A percentile compares a stretch with the other conserved stretches of the same genome.
Evolutionary conservation across 805 yeast genomes (phyloP).

Genomic region (Candida mattraensis): DNA sequence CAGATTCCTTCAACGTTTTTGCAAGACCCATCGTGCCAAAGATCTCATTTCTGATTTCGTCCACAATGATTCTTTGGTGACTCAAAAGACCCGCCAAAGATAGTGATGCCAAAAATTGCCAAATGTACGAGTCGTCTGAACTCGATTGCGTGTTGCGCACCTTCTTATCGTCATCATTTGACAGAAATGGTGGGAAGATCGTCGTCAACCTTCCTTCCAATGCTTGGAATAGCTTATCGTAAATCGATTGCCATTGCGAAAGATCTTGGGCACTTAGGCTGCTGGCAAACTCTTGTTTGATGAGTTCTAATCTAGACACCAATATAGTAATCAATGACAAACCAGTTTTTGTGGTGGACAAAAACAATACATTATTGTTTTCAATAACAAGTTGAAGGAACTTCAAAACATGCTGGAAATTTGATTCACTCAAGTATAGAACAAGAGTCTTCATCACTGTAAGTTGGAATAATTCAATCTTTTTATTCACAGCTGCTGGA

Average conservation of each 20-base stretch:
- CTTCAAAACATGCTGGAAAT: constrained; percentile 75
- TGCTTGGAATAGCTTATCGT: constrained; percentile 76
- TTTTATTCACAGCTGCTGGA: constrained; percentile 54
- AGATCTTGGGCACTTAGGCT: constrained; percentile 53
- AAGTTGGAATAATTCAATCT: constrained; percentile 75
- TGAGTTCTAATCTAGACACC: constrained; percentile 87
- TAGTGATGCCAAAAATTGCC: constrained; percentile 96
- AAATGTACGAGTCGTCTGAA: constrained; percentile 80
- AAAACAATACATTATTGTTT: constrained; percentile 68
- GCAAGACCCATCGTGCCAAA: constrained; percentile 85
- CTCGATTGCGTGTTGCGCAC: constrained; percentile 36
- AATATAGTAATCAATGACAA: constrained; percentile 85
- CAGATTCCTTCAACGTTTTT: constrained; percentile 40
- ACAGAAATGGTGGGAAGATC: constrained; percentile 73
- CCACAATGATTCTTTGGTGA: constrained; percentile 92
- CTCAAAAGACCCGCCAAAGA: constrained; percentile 87
- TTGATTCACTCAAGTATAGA: constrained; percentile 78
- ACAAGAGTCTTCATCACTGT: constrained; percentile 84
- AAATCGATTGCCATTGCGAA: constrained; percentile 74
- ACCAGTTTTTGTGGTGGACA: constrained; percentile 75
- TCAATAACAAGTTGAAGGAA: constrained; percentile 68
- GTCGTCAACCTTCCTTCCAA: constrained; percentile 74
- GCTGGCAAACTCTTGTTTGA: constrained; percentile 70
- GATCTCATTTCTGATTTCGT: constrained; percentile 89
- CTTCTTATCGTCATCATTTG: constrained; percentile 30